Percentiles rank a stretch among this genome's conserved stretches.
Evolutionary conservation across 441 rosid genomes (phyloP).

Genomic region (Gossypium gossypioides): DNA sequence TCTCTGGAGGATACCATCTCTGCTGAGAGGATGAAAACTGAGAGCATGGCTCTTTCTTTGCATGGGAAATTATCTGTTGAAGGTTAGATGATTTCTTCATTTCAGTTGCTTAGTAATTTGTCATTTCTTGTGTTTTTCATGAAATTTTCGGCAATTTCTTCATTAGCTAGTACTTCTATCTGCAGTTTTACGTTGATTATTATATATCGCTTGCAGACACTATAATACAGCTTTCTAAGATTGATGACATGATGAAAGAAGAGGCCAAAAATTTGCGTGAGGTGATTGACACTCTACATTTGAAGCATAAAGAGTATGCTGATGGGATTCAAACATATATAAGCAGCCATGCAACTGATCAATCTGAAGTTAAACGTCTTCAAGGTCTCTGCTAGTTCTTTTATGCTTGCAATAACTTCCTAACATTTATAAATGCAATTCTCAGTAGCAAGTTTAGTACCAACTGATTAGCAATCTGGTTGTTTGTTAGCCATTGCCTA

Average conservation of each 20-base stretch:
- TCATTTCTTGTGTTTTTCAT: conserved; percentile 16
- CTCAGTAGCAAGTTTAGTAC: not conserved
- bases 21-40: conserved; percentile 53
- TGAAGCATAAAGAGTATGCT: conserved; percentile 55
- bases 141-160: conserved; percentile 11
- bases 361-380: conserved; percentile 61
- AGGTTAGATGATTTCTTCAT: conserved; percentile 48
- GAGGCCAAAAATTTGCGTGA: conserved; percentile 54
- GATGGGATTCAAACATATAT: conserved; percentile 40
- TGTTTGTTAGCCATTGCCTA: not conserved
- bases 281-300: conserved; percentile 50
- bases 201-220: conserved; percentile 37
- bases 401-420: not conserved
- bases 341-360: conserved; percentile 49
- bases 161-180: conserved; percentile 12
- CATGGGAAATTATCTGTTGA: conserved; percentile 39
- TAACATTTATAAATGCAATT: not conserved
- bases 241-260: conserved; percentile 76
- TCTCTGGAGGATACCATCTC: conserved; percentile 52
- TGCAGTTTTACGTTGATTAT: conserved; percentile 14
- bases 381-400: conserved; percentile 41
- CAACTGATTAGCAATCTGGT: not conserved
- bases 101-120: conserved; percentile 20
- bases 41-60: conserved; percentile 41
- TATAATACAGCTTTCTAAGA: conserved; percentile 47